phyloP scores from a whole-genome alignment of 2,329 filamentous ascomycete species.

The Ascochyta lentis region DNA sequence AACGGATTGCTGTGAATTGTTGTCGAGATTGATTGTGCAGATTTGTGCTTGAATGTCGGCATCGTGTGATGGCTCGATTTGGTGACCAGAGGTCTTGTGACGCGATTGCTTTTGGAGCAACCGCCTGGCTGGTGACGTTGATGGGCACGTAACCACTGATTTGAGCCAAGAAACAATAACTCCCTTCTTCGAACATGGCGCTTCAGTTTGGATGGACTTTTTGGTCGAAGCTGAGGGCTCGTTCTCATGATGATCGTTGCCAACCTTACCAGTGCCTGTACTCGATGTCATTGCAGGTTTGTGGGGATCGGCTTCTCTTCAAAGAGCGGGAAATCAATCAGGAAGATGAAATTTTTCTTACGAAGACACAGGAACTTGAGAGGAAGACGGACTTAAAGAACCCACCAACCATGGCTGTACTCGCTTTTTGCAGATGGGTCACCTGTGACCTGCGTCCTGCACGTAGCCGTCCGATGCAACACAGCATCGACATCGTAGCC shows the following conservation, averaged over 20 bases:
- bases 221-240: not conserved
- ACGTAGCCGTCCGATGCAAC: slow-evolving; percentile 5
- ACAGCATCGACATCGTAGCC: not conserved
- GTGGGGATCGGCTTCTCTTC: not conserved
- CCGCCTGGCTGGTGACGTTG: not conserved
- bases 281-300: not conserved
- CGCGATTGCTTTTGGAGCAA: not conserved
- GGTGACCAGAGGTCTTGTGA: not conserved
- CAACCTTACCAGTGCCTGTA: not conserved
- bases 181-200: not conserved
- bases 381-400: not conserved
- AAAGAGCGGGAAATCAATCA: not conserved
- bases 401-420: not conserved
- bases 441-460: not conserved
- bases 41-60: not conserved
- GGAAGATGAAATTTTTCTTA: not conserved
- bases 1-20: not conserved
- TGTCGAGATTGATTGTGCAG: not conserved
- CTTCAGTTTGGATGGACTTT: too few relatives aligned
- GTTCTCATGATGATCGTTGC: not conserved
- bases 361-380: not conserved
- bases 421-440: not conserved
- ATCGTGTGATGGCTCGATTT: not conserved
- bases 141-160: not conserved
- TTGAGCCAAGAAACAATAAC: not conserved